Evolutionary conservation across 352 stramenopile genomes (phyloP), one percentile per base, ranked within the genome.

Genomic region (Globisporangium emineosum): DNA sequence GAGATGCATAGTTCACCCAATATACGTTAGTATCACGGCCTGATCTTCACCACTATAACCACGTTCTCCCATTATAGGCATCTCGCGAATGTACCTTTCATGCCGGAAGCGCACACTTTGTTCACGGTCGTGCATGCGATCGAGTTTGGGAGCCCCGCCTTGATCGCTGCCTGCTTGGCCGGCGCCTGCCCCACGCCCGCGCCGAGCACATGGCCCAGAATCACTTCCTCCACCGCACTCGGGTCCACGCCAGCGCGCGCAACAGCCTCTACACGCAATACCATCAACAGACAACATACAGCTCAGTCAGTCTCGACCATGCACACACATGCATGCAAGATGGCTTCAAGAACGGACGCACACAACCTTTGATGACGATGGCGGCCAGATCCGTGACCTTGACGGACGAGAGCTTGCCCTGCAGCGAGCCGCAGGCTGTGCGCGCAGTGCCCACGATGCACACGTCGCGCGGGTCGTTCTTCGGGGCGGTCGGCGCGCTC

Each of bases 101-200:
- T 96, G 54, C 91, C 91, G 1, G 78, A 95, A 5, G 91, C 96
- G 75, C 97, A 99, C 23, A 99, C 96, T 77, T 99, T 99, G 81
- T 99, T 99, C n/a, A 99, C 81, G 1, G 93, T 98, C 21, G 94
- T 98, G 71, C 93, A 98, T 19, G 96, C 83, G n/a, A 94, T 93
- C 3, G 68, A 76, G 52, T 78, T 64, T 2, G 82, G 79, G 17
- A 98, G 72, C 23, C 83, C 87, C 17, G 81, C 89, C 19, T 76
- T 74, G 25, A 92, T 61, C 5, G 76, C 81, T 17, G 96, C 94
- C 73, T 99, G 97, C 55, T 96, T 87, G 54, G 93, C 86, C 0
- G 97, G 97, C 21, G 96, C 92, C 74, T 99, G 97, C n/a, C 97
- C 97, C 29, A 98, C 81, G 35, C 92, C 95, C 3, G 97, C 95